Base-by-base conservation (phyloP, 1,284 basidiomycete species). In the Ustanciosporium gigantosporum region DNA sequence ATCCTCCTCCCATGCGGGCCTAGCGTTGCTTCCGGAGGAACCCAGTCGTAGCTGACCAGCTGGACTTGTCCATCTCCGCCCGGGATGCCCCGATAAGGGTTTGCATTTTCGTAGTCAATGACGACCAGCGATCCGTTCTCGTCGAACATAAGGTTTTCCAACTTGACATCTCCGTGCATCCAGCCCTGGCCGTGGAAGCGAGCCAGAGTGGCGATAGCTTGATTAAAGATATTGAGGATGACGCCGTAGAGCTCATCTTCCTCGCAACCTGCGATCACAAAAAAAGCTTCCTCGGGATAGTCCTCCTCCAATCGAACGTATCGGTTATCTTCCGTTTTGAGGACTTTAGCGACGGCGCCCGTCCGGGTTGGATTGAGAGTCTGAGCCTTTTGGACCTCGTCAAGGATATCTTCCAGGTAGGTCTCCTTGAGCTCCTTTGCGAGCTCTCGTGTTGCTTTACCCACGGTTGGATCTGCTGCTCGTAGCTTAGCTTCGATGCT, bases 121-220 rank as follows among this genome's bases (percentile, higher is more conserved):
- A 76, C 69, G 5, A 72, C 64, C 16, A 76, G 43, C 5, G 32
- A 23, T 2, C 62, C 71, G 8, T 51, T 46, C 45, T 60, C 46
- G 46, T 70, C 66, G 45, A 76, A 75, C 74, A 76, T 76, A 19
- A 76, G 48, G 37, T 76, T 76, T 24, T 76, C 74, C 25, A 76
- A 48, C 48, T 76, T 76, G 50, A 76, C 66, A 37, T 76, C 74
- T 25, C 74, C 74, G 36, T 76, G 74, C 64, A 74, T 62, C 74
- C 74, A 76, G 23, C 72, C 72, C 7, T 65, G 57, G 9, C 58
- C 57, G 31, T 76, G 74, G 47, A 76, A 70, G 27, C 65, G 46
- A 8, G 66, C 42, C 5, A 76, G 46, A 1, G 57, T 58, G 0
- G 57, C 42, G n/a, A 76, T 58, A 1, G 74, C 66, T 27, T 73